Percentiles rank a stretch among this genome's conserved stretches.
phyloP scores from a whole-genome alignment of 2,329 filamentous ascomycete genomes.

The Penicillium sp. region DNA sequence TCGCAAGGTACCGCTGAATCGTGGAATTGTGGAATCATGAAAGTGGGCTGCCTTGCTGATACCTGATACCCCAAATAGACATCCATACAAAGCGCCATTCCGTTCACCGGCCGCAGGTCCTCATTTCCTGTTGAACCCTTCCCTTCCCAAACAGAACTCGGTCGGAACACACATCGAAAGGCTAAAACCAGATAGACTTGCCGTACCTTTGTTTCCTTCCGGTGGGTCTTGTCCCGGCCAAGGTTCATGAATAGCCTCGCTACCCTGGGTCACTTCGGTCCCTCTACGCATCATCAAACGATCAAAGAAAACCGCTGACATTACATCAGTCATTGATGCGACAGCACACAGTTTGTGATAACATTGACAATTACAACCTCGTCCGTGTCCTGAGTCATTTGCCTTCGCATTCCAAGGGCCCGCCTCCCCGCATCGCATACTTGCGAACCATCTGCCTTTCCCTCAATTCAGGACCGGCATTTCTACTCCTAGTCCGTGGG shows the following conservation, averaged over 20 bases:
- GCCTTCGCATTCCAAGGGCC: slow-evolving; percentile 1
- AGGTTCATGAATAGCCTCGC: slow-evolving; percentile 19
- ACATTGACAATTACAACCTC: slow-evolving; percentile 4
- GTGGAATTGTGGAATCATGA: background rate
- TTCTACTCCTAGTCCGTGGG: slow-evolving; percentile 6
- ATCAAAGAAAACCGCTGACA: slow-evolving; percentile 17
- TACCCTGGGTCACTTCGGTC: slow-evolving; percentile 18
- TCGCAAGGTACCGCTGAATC: background rate
- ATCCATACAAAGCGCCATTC: slow-evolving; percentile 8
- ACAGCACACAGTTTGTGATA: slow-evolving; percentile 13
- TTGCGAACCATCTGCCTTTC: background rate
- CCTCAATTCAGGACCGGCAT: slow-evolving; percentile 2
- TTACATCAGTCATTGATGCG: slow-evolving; percentile 25
- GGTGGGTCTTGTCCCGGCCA: slow-evolving; percentile 20
- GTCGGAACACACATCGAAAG: background rate
- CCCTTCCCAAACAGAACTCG: background rate
- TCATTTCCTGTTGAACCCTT: slow-evolving; percentile 12
- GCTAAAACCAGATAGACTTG: background rate
- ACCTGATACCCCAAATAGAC: slow-evolving; percentile 1
- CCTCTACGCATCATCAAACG: slow-evolving; percentile 11
- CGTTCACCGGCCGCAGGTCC: slow-evolving; percentile 20
- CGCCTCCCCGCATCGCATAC: slow-evolving; percentile 1
- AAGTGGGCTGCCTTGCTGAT: slow-evolving; percentile 15
- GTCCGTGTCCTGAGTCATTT: slow-evolving; percentile 3
- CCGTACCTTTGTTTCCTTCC: slow-evolving; percentile 10